Percentiles rank a stretch among this genome's conserved stretches.
These are phyloP conservation scores for Hemileia vastatrix DNA, from an alignment of 1,284 basidiomycete species.

Conservation along the genomic window DNA sequence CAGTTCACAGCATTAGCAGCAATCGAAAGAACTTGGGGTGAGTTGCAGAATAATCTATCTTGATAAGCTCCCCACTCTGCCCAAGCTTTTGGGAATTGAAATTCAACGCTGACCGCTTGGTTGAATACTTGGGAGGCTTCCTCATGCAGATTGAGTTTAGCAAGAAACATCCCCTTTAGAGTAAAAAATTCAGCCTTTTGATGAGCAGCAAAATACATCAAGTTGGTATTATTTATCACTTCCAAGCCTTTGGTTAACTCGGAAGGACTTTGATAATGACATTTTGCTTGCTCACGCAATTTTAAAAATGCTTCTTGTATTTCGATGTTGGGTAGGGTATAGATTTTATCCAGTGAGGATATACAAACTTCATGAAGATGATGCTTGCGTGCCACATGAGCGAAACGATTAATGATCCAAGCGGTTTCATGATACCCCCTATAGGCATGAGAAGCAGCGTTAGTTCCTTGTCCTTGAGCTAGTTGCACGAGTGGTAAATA, in stretches of 20 bases:
- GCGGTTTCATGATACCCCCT: constrained; percentile 99
- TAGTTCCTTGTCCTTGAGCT: constrained; percentile 50
- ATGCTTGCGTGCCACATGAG: constrained; percentile 97
- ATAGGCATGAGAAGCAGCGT: constrained; percentile 73
- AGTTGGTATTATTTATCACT: constrained; percentile 98
- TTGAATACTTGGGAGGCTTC: constrained; percentile 90
- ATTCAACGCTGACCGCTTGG: constrained; percentile 90
- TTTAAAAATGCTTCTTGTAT: constrained; percentile 99
- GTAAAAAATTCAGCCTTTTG: constrained; percentile 99
- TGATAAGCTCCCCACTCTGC: constrained; percentile 96
- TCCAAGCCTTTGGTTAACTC: constrained; percentile 90
- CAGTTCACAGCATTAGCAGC: constrained; percentile 92
- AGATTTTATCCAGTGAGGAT: constrained; percentile 89
- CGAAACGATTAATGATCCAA: constrained; percentile 99
- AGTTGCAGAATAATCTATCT: constrained; percentile 77
- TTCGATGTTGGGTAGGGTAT: constrained; percentile 97
- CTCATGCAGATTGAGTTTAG: constrained; percentile 72
- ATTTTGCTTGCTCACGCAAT: constrained; percentile 96
- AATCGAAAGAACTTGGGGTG: constrained; percentile 57
- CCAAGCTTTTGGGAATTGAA: constrained; percentile 93
- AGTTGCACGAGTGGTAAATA: constrained; percentile 76
- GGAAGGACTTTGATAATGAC: constrained; percentile 90
- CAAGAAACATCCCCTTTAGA: constrained; percentile 99
- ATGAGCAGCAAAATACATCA: constrained; percentile 89
- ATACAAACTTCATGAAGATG: constrained; percentile 94